Conservation (phyloP, 177 flowering plant species). For the Vitis hybrid region DNA sequence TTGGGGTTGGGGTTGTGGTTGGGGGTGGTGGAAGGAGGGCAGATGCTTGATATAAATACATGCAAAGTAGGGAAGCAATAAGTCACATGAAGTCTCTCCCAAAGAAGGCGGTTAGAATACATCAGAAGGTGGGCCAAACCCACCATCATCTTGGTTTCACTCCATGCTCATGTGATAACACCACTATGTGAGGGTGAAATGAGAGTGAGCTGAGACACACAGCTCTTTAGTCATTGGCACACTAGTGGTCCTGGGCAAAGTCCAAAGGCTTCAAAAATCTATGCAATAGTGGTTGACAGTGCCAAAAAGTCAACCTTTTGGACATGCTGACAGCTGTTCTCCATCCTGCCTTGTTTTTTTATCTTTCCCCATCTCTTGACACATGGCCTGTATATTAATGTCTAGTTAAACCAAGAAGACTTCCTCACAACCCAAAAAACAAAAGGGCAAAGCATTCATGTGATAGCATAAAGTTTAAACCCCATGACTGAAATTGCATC, state of each 20-base stretch:
- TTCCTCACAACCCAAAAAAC: neutral
- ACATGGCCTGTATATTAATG: constrained; percentile 5
- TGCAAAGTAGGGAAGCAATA: constrained; percentile 4
- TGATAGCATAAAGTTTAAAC: neutral
- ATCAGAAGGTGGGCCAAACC: constrained; percentile 25
- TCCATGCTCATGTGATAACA: constrained; percentile 17
- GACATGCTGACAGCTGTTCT: constrained; percentile 39
- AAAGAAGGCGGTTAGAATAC: constrained; percentile 17
- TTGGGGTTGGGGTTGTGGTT: neutral
- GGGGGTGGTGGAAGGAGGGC: constrained; percentile 11
- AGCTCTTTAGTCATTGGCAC: constrained; percentile 17
- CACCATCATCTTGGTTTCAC: constrained; percentile 7
- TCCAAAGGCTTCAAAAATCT: constrained; percentile 11
- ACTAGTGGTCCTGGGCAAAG: constrained; percentile 19
- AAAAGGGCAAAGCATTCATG: neutral
- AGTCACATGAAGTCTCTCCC: constrained; percentile 31
- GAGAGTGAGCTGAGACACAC: neutral
- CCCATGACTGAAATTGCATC: constrained; percentile 12
- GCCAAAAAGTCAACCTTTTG: constrained; percentile 36
- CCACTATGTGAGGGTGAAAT: constrained; percentile 7
- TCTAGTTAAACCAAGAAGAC: neutral
- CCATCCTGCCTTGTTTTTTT: constrained; percentile 20
- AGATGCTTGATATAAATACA: constrained; percentile 32
- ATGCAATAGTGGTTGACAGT: constrained; percentile 27
- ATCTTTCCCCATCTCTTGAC: constrained; percentile 7